phyloP scores from a whole-genome alignment of 2,329 filamentous ascomycete genomes.

The Sporothrix humicola region DNA sequence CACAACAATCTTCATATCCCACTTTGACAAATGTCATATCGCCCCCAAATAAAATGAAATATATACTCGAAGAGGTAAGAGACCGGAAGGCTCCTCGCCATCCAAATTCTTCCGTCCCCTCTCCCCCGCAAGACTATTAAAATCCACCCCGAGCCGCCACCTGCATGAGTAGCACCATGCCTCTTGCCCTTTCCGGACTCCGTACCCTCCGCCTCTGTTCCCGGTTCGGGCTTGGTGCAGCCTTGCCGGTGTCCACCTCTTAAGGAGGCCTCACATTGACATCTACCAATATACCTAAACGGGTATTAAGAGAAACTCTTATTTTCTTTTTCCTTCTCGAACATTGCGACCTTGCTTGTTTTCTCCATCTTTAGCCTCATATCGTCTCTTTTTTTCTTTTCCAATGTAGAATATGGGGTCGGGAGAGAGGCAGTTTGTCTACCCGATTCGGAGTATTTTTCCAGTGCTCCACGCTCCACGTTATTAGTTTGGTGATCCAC shows the following conservation, averaged over 20 bases:
- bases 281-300: not conserved
- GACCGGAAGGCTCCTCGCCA: not conserved
- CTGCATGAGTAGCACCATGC: conserved; percentile 4
- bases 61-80: not conserved
- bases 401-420: not conserved
- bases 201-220: not conserved
- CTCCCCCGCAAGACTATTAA: not conserved
- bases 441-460: conserved; percentile 2
- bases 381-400: not conserved
- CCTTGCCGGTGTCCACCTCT: conserved; percentile 6
- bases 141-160: not conserved
- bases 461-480: not conserved
- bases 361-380: not conserved
- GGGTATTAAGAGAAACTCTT: not conserved
- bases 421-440: not conserved
- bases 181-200: not conserved
- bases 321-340: conserved; percentile 13
- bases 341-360: not conserved
- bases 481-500: not conserved
- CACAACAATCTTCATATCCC: not conserved
- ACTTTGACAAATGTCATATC: no score
- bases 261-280: not conserved
- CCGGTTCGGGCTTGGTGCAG: conserved; percentile 1
- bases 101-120: not conserved
- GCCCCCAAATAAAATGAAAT: not conserved